Evolutionary conservation across 2,329 filamentous ascomycete species (phyloP).

Genomic region (Colletotrichum orchidophilum): DNA sequence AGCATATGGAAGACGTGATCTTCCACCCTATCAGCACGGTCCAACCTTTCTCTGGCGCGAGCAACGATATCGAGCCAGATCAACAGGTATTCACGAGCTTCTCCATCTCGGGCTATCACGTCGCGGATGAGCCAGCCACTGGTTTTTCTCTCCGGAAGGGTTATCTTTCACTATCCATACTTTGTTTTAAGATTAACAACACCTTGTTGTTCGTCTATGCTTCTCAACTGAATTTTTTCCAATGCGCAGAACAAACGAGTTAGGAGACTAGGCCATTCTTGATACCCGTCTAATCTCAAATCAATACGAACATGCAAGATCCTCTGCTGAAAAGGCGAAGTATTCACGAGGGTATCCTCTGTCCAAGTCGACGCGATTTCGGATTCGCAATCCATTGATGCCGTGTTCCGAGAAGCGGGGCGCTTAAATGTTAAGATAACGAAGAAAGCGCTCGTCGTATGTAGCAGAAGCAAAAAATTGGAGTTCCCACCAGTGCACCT

Average conservation of each 20-base stretch:
- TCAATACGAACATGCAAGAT: background rate
- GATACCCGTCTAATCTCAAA: background rate
- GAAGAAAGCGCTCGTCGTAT: background rate
- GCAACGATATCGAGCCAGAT: conserved; percentile 6
- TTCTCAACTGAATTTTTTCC: too few species aligned
- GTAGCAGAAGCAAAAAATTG: background rate
- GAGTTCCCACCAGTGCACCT: background rate
- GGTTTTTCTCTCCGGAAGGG: background rate
- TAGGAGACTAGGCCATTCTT: background rate
- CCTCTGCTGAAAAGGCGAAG: background rate
- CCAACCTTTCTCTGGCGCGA: background rate
- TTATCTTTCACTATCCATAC: too few species aligned
- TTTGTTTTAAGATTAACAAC: too few species aligned
- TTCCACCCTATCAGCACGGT: conserved; percentile 5
- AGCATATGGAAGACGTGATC: background rate
- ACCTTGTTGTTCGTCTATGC: too few species aligned
- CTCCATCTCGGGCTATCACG: background rate
- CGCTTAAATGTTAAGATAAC: background rate
- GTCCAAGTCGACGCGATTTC: background rate
- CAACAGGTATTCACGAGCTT: background rate
- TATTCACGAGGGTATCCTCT: background rate
- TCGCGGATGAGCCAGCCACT: conserved; percentile 6
- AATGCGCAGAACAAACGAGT: background rate
- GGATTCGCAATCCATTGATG: background rate
- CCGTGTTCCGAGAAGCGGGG: background rate